Evolutionary conservation across 345 rosid genomes (phyloP), one percentile per base, ranked within the genome.

Genomic region (Aegle marmelos): DNA sequence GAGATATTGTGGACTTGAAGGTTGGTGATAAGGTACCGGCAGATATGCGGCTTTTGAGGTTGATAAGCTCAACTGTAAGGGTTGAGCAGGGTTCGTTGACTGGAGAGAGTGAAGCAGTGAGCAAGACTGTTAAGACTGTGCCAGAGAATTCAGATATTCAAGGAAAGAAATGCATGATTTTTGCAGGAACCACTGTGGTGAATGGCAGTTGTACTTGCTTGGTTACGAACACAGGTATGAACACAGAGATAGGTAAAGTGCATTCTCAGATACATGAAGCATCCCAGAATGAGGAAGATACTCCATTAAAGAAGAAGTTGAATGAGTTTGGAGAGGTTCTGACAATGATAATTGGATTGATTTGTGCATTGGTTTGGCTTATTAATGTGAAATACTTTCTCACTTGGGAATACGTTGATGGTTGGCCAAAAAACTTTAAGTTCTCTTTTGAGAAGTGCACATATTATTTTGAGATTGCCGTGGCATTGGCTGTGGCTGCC

Each of bases 361-460:
- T 93, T 70, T 95, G 99, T 87, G 93, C 86, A 4, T 59, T 95
- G 72, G 98, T 95, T 78, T 95, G 99, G 99, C 89, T 95, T 64
- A 95, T 95, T 75, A 93, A 95, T 81, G 90, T 92, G 72, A 95
- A 95, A 80, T 92, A 95, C 86, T 95, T 95, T 21, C 93, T 95
- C 33, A 82, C 89, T 27, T 95, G 99, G 99, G 99, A 93, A 69
- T 90, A 88, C 78, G 95, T 93, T 77, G 91, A 95, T 80, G 97
- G 98, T 28, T 88, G 95, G 97, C 97, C 98, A 0, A 86, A 74
- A 76, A 95, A 93, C 83, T 92, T 95, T 54, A 92, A 90, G 76
- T 95, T 95, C 78, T 95, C 98, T 16, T 92, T 95, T 27, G 99
- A 95, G 88, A 95, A 94, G 86, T 95, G 98, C 88, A 95, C 99